Percentiles rank a stretch among this genome's conserved stretches.
These are phyloP conservation scores for Bidens hawaiensis DNA, from an alignment of 140 eudicot genomes.

Conservation along the genomic window DNA sequence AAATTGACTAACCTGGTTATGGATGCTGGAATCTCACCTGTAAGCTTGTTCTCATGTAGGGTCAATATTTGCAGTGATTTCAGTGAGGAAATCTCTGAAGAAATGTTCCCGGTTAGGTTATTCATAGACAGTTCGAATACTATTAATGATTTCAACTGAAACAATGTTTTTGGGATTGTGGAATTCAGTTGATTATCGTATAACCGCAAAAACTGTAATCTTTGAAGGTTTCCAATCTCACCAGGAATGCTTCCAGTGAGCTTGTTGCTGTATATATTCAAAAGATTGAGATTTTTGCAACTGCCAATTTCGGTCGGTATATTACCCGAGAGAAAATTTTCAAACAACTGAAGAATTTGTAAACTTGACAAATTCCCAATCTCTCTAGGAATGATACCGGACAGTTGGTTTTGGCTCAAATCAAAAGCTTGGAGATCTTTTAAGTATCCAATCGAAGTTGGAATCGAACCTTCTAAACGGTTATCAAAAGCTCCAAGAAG, in stretches of 20 bases:
- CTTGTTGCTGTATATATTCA: slow-evolving; percentile 46
- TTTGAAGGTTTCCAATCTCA: slow-evolving; percentile 51
- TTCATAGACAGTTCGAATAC: slow-evolving; percentile 51
- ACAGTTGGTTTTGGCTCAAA: slow-evolving; percentile 45
- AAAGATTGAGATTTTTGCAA: slow-evolving; percentile 36
- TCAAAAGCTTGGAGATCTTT: slow-evolving; percentile 41
- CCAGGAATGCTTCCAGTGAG: slow-evolving; percentile 59
- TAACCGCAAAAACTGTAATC: slow-evolving; percentile 40
- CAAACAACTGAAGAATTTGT: slow-evolving; percentile 39
- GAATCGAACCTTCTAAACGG: too few species aligned
- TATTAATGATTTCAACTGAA: slow-evolving; percentile 40
- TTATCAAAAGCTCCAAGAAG: too few species aligned
- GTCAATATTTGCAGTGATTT: slow-evolving; percentile 43
- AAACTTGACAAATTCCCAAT: slow-evolving; percentile 57
- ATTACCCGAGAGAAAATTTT: background rate
- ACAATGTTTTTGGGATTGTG: slow-evolving; percentile 55
- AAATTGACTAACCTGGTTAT: too few species aligned
- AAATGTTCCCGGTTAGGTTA: slow-evolving; percentile 26
- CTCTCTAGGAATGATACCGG: slow-evolving; percentile 53
- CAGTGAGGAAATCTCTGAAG: slow-evolving; percentile 46
- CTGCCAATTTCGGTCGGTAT: slow-evolving; percentile 49
- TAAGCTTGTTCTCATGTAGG: slow-evolving; percentile 51
- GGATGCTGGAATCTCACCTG: slow-evolving; percentile 62
- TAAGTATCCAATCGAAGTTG: too few species aligned
- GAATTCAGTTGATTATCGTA: slow-evolving; percentile 53